A percentile compares a stretch with the other conserved stretches of the same genome.
Evolutionary conservation across 495 filamentous ascomycete species (phyloP).

Genomic region (Venustampulla echinocandica): DNA sequence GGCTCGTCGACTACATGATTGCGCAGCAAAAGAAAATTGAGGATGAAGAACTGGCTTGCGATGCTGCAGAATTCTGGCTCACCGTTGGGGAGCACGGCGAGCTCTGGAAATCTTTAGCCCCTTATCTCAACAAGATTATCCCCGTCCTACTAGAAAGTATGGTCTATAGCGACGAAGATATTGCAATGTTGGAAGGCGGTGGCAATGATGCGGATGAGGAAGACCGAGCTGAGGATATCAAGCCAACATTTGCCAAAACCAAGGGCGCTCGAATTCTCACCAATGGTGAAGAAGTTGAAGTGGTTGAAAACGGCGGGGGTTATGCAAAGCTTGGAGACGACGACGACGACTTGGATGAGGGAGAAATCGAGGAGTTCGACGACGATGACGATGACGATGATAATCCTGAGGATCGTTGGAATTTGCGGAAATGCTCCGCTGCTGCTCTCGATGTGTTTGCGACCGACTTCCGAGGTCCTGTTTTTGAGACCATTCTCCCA

Average conservation of each 20-base stretch:
- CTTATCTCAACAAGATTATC: slow-evolving; percentile 76
- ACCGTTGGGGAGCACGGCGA: slow-evolving; percentile 79
- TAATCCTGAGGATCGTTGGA: slow-evolving; percentile 91
- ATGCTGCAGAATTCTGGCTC: slow-evolving; percentile 97
- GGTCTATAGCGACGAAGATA: slow-evolving; percentile 93
- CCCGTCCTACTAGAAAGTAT: slow-evolving; percentile 89
- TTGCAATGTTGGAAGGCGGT: slow-evolving; percentile 69
- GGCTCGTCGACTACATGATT: slow-evolving; percentile 88
- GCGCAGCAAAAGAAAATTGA: slow-evolving; percentile 74
- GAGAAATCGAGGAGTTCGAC: slow-evolving; percentile 72
- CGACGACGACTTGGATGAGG: slow-evolving; percentile 77
- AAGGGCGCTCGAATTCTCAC: slow-evolving; percentile 38
- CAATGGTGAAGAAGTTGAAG: slow-evolving; percentile 44
- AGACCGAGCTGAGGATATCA: slow-evolving; percentile 84
- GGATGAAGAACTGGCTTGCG: slow-evolving; percentile 84
- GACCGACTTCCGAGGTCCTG: slow-evolving; percentile 74
- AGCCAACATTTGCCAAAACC: slow-evolving; percentile 78
- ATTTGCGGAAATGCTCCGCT: slow-evolving; percentile 92
- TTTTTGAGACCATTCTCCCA: slow-evolving; percentile 85
- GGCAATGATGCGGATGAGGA: slow-evolving; percentile 89
- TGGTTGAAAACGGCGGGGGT: slow-evolving; percentile 39
- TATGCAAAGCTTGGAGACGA: slow-evolving; percentile 39
- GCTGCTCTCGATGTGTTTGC: slow-evolving; percentile 92
- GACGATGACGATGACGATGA: slow-evolving; percentile 67
- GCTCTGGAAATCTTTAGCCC: slow-evolving; percentile 62